Evolutionary conservation across 306 rosid species (phyloP), one percentile per base, ranked within the genome.

Genomic region (Prunus davidiana): DNA sequence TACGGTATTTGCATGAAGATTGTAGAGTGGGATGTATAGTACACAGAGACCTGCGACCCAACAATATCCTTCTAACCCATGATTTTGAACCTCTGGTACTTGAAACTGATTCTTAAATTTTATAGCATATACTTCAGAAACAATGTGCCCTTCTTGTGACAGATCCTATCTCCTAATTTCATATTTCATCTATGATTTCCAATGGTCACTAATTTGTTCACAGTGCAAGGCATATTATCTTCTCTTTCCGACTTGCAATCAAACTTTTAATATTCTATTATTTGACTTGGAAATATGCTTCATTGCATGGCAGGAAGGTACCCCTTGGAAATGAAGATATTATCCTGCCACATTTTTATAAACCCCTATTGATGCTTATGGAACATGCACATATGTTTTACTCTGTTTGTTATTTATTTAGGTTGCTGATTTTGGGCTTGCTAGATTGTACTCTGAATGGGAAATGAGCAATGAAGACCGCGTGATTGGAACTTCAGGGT

Each of bases 391-490:
- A 6, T 57, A 55, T 69, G 32, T 25, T 83, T 60, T 76, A 55
- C 73, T 67, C 38, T 8, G 14, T 69, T 67, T 79, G 6, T 61
- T 66, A 41, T 82, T 58, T 27, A 38, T 63, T 41, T 81, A 92
- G 97, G 93, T 95, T 87, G 95, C 93, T 47, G 97, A 90, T 81
- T 92, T 95, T 74, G 98, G 98, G 58, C 96, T 95, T 79, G 98
- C 97, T 12, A 86, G 97, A 80, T 92, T 95, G 97, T 88, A 85
- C 77, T 84, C 91, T 56, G 96, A 92, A 84, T 89, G 97, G 93
- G 86, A 87, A 34, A 74, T 79, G 68, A 73, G 85, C 78, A 78
- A 80, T 18, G 96, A 88, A 67, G 92, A 84, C 81, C 91, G 86
- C 20, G 81, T 86, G 12, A 78, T 86, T 67, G 93, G 96, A 80